A percentile compares a stretch with the other conserved stretches of the same genome.
Conservation (phyloP, 2,329 filamentous ascomycete genomes). For the Trichothecium sympodiale region DNA sequence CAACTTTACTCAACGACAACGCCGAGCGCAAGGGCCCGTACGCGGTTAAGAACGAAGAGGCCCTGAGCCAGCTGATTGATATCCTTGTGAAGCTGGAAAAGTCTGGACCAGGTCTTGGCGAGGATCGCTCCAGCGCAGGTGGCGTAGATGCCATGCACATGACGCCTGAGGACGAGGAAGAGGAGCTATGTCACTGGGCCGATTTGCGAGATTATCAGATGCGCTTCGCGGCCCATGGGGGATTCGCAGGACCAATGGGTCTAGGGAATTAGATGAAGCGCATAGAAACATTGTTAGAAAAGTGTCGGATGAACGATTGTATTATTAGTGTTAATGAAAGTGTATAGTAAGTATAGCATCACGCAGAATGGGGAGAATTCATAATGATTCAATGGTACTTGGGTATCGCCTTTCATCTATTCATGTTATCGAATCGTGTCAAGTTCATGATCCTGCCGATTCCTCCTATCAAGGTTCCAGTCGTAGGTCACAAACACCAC, state of each 20-base stretch:
- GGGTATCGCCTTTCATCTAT: too few species aligned
- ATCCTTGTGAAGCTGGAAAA: slow-evolving; percentile 66
- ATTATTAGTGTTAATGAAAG: too few species aligned
- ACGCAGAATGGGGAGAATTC: too few species aligned
- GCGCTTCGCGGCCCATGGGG: slow-evolving; percentile 47
- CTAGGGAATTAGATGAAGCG: too few species aligned
- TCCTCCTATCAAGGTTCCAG: slow-evolving; percentile 1
- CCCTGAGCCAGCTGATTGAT: slow-evolving; percentile 61
- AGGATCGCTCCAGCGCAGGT: slow-evolving; percentile 13
- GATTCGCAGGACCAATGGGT: slow-evolving; percentile 24
- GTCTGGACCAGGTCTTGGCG: slow-evolving; percentile 26
- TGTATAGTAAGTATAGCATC: not conserved
- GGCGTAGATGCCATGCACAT: slow-evolving; percentile 23
- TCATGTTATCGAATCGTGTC: too few species aligned
- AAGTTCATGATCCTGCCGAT: not conserved
- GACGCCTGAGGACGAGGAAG: slow-evolving; percentile 56
- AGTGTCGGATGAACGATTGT: too few species aligned
- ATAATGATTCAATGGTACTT: too few species aligned
- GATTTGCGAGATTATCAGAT: slow-evolving; percentile 69
- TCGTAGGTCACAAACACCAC: slow-evolving; percentile 1
- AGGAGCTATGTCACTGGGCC: slow-evolving; percentile 67
- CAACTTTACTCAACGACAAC: slow-evolving; percentile 58
- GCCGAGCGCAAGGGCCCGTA: slow-evolving; percentile 38
- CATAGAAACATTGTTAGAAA: too few species aligned
- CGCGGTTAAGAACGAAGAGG: slow-evolving; percentile 53